These are phyloP conservation scores for Fusarium fracticaudum DNA, from an alignment of 2,329 filamentous ascomycete genomes.

Conservation along the genomic window DNA sequence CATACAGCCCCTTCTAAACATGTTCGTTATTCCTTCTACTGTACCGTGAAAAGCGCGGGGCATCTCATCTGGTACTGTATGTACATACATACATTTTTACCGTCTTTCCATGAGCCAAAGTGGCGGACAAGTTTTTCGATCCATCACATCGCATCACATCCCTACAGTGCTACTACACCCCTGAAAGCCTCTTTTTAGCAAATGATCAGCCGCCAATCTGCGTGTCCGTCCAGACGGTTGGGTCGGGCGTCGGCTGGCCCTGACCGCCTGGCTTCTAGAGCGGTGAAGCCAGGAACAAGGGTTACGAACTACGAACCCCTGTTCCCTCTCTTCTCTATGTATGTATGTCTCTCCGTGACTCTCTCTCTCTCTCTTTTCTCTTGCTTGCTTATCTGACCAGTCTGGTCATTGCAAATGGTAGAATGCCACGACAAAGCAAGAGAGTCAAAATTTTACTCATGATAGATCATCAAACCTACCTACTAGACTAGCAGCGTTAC, in stretches of 20 bases:
- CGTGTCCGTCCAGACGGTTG: constrained; percentile 32
- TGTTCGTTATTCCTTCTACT: constrained; percentile 23
- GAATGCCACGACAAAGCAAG: constrained; percentile 21
- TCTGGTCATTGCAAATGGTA: constrained; percentile 10
- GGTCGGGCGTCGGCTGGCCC: constrained; percentile 30
- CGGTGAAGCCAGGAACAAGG: constrained; percentile 36
- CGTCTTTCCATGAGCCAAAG: constrained; percentile 33
- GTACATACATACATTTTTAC: constrained; percentile 23
- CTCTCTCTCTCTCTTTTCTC: neutral
- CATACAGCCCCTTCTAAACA: neutral
- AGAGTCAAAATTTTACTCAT: neutral
- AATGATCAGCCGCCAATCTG: constrained; percentile 40
- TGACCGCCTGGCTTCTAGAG: constrained; percentile 33
- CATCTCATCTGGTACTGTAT: neutral
- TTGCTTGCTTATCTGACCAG: neutral
- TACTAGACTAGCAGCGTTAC: neutral
- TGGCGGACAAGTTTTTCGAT: constrained; percentile 34
- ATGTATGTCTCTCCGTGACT: neutral
- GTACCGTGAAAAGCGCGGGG: constrained; percentile 21
- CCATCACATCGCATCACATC: constrained; percentile 27
- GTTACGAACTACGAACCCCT: constrained; percentile 6
- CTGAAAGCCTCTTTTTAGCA: constrained; percentile 25
- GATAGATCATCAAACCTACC: neutral
- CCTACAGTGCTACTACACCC: constrained; percentile 15
- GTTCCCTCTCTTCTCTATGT: neutral